Conservation (phyloP, 2,329 filamentous ascomycete genomes). For the Lachnum nothofagi region DNA sequence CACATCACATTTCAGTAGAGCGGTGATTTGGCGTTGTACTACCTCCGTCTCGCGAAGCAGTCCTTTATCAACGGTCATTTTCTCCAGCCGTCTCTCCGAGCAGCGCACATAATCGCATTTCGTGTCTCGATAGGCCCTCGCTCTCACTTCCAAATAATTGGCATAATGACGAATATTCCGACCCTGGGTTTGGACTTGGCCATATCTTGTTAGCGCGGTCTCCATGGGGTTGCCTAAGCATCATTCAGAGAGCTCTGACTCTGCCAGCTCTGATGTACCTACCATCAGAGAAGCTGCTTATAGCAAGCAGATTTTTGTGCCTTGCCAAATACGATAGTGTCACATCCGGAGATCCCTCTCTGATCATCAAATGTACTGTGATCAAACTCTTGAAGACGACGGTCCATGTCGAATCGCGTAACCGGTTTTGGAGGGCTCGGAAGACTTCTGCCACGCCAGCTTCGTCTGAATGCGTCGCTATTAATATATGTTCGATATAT, state of each 20-base stretch:
- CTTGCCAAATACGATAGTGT: constrained; percentile 80
- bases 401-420: constrained; percentile 98
- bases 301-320: constrained; percentile 76
- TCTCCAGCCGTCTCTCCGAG: constrained; percentile 78
- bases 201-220: constrained; percentile 36
- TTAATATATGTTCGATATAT: constrained; percentile 85
- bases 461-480: constrained; percentile 92
- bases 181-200: constrained; percentile 82
- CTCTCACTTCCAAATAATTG: constrained; percentile 77
- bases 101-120: constrained; percentile 85
- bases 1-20: constrained; percentile 85
- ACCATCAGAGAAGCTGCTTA: constrained; percentile 92
- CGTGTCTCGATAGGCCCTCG: constrained; percentile 75
- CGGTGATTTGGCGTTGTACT: constrained; percentile 81
- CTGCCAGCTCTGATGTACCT: constrained; percentile 34
- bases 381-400: constrained; percentile 97
- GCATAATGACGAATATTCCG: constrained; percentile 91
- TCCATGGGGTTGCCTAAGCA: constrained; percentile 21
- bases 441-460: constrained; percentile 94
- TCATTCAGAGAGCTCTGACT: constrained; percentile 4
- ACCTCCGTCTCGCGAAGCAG: constrained; percentile 84
- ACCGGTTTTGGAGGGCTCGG: constrained; percentile 76
- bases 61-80: constrained; percentile 83
- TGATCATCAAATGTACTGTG: constrained; percentile 93
- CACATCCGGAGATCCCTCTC: constrained; percentile 84